phyloP scores from a whole-genome alignment of 345 rosid species.

The Brassica napus region Da-Ae NC_063449.1:30526501-30527000 shows the following conservation, averaged over 20 bases:
- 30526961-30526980: constrained; percentile 87
- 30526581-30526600: constrained; percentile 17
- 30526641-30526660: constrained; percentile 64
- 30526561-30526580: constrained; percentile 82
- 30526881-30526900: constrained; percentile 94
- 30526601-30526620: not conserved
- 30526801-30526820: constrained; percentile 28
- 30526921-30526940: constrained; percentile 77
- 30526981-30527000: constrained; percentile 91
- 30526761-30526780: constrained; percentile 10
- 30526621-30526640: not conserved
- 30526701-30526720: constrained; percentile 84
- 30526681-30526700: constrained; percentile 95
- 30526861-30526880: constrained; percentile 93
- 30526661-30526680: constrained; percentile 69
- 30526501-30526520: constrained; percentile 86
- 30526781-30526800: constrained; percentile 9
- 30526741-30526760: constrained; percentile 21
- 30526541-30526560: constrained; percentile 85
- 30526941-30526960: constrained; percentile 95
- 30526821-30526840: constrained; percentile 94
- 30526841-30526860: constrained; percentile 83
- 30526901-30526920: constrained; percentile 83
- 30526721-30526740: constrained; percentile 47
- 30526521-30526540: constrained; percentile 82